Evolutionary conservation across 1,284 basidiomycete species (phyloP), one percentile per base, ranked within the genome.

Genomic region (Tausonia pullulans): DNA sequence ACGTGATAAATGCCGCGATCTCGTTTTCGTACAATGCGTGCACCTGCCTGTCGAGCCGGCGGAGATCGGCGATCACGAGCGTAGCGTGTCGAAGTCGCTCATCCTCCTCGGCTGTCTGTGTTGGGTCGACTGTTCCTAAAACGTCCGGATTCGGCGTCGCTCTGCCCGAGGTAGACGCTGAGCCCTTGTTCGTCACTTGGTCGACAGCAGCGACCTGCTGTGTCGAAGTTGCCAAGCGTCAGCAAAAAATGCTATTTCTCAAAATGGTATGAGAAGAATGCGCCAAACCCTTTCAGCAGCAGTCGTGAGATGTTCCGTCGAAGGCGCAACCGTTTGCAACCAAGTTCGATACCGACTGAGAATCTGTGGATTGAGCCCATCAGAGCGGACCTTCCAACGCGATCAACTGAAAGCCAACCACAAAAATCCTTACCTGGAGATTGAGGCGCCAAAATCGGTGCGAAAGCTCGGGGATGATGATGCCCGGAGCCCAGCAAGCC

Each of bases 371-470:
- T 53, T 5, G 41, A 55, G 43, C n/a, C 49, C 51, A 10, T 53
- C 27, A 27, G 27, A 49, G 58, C 41, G 3, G 41, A 49, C 4
- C 59, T 16, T 40, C 60, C 13, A 39, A 45, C 8, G n/a, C 45
- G n/a, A n/a, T 62, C 43, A 16, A 27, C n/a, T 45, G 16, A n/a
- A 7, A 6, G 8, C 13, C 3, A 39, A 46, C 39, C 8, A 57
- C 68, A 64, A 65, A 14, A 10, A 50, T 16, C 66, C 75, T 58
- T 58, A 89, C 90, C 82, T 96, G 93, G 48, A 97, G 76, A 3
- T 85, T 88, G 65, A 96, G 78, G 68, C 82, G 83, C 93, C 92
- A 96, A 73, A 96, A 95, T 61, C 87, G 82, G 73, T 86, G 81
- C 41, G 82, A 81, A 8, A 96, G 77, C 65, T 91, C 87, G 3